Percentiles rank a stretch among this genome's conserved stretches.
Conservation (phyloP, 1,284 basidiomycete genomes). For the Trametes hirsuta region DNA sequence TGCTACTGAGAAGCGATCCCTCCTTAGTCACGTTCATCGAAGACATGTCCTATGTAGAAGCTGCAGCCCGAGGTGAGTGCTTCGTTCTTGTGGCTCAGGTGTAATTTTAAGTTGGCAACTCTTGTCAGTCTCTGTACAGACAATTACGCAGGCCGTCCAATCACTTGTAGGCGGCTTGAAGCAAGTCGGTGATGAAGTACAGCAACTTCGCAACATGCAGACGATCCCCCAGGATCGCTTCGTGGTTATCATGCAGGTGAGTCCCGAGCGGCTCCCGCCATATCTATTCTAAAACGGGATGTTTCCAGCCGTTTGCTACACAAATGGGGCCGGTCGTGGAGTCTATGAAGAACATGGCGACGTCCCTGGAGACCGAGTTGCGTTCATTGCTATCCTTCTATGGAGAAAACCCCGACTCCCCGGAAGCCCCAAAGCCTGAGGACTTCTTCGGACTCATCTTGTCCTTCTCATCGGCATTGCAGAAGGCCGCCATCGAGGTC, state of each 20-base stretch:
- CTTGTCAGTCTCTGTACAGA: constrained; percentile 68
- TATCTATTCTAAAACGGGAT: neutral
- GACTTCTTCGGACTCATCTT: constrained; percentile 78
- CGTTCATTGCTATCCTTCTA: constrained; percentile 66
- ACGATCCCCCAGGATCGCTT: constrained; percentile 60
- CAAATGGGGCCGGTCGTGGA: constrained; percentile 56
- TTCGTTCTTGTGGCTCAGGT: neutral
- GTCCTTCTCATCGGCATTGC: constrained; percentile 74
- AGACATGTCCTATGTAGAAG: constrained; percentile 81
- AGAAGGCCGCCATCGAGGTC: constrained; percentile 82
- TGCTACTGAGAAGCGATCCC: constrained; percentile 74
- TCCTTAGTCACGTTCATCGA: constrained; percentile 75
- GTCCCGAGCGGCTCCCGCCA: constrained; percentile 4
- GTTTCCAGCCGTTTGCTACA: constrained; percentile 58
- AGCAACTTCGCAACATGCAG: constrained; percentile 40
- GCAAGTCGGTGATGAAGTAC: constrained; percentile 63
- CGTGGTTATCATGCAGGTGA: constrained; percentile 66
- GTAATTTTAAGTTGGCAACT: neutral
- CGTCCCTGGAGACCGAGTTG: constrained; percentile 61
- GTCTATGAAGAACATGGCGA: constrained; percentile 66
- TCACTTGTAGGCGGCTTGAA: constrained; percentile 59
- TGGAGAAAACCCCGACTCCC: constrained; percentile 66
- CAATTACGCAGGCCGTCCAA: constrained; percentile 61
- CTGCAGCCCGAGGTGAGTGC: constrained; percentile 74
- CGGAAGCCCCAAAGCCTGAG: constrained; percentile 72